phyloP scores from a whole-genome alignment of 208 protist species.

The Acanthamoeba royreba region DNA sequence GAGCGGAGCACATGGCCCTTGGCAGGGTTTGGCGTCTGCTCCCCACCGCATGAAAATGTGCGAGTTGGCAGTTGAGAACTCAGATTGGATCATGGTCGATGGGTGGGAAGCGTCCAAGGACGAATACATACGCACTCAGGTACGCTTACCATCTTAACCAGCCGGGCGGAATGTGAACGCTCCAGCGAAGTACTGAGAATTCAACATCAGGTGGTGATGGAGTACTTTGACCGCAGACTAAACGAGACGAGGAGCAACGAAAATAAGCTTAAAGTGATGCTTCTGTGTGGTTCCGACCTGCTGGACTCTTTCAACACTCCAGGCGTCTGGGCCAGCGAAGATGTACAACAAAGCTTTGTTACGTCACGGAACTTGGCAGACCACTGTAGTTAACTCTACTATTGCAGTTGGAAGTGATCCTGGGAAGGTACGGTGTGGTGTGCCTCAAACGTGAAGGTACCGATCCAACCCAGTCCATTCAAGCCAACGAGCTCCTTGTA shows the following conservation, averaged over 20 bases:
- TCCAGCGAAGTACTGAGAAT: no score
- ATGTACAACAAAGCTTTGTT: slow-evolving; percentile 44
- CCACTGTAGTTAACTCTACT: neutral
- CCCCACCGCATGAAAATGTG: neutral
- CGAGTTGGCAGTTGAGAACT: neutral
- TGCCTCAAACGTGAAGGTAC: slow-evolving; percentile 9
- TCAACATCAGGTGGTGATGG: slow-evolving; percentile 16
- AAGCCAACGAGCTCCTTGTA: slow-evolving; percentile 26
- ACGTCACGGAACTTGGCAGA: neutral
- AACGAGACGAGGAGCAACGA: neutral
- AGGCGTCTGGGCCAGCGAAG: slow-evolving; percentile 51
- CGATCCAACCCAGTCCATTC: slow-evolving; percentile 23
- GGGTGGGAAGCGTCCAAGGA: neutral
- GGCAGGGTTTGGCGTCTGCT: slow-evolving; percentile 21
- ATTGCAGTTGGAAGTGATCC: slow-evolving; percentile 46
- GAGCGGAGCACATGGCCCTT: no score
- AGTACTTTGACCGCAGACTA: neutral
- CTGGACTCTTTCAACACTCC: slow-evolving; percentile 61
- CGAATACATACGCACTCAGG: neutral
- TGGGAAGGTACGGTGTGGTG: slow-evolving; percentile 44
- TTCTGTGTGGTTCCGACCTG: slow-evolving; percentile 58
- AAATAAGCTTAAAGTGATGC: neutral
- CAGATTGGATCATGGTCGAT: slow-evolving; percentile 46
- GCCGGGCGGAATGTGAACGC: no score
- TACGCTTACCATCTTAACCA: no score